These are phyloP conservation scores for Chlorella sp. DNA, from an alignment of 139 green algal genomes.

Conservation along the genomic window DNA sequence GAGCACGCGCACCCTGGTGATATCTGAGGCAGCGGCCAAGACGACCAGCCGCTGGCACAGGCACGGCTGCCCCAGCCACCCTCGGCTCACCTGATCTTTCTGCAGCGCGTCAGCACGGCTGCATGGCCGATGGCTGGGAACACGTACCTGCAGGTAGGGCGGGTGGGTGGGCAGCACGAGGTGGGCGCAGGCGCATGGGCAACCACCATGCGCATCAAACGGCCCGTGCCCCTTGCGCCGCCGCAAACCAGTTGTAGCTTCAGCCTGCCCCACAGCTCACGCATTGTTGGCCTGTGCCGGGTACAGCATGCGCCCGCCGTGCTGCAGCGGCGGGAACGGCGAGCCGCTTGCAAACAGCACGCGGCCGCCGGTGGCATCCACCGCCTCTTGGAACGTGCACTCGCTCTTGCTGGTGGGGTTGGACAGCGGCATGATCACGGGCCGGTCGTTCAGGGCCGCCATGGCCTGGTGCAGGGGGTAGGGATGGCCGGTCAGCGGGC, in stretches of 20 bases:
- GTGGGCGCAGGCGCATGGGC: too few relatives aligned
- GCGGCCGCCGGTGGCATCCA: conserved; percentile 56
- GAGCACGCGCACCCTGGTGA: neutral
- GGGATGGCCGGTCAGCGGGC: too few relatives aligned
- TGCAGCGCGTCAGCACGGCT: conserved; percentile 55
- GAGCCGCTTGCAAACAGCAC: conserved; percentile 89
- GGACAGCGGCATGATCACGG: conserved; percentile 92
- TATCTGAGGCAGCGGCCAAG: neutral
- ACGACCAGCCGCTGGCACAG: neutral
- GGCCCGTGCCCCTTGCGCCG: too few relatives aligned
- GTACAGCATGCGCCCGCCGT: conserved; percentile 34
- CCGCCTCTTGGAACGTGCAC: conserved; percentile 84
- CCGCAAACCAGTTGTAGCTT: too few relatives aligned
- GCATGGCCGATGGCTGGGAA: conserved; percentile 81
- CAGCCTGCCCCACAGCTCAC: too few relatives aligned
- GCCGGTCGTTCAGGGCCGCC: conserved; percentile 64
- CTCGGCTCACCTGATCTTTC: conserved; percentile 47
- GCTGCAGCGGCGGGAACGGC: conserved; percentile 72
- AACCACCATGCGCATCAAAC: too few relatives aligned
- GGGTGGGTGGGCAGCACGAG: too few relatives aligned
- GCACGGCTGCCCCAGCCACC: too few relatives aligned
- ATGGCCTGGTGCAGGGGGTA: conserved; percentile 45
- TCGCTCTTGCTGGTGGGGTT: conserved; percentile 91
- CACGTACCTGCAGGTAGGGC: conserved; percentile 48
- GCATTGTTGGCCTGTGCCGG: conserved; percentile 78